Evolutionary conservation across 163 green algal genomes (phyloP), one percentile per base, ranked within the genome.

Genomic region (Scenedesmus sp.): DNA sequence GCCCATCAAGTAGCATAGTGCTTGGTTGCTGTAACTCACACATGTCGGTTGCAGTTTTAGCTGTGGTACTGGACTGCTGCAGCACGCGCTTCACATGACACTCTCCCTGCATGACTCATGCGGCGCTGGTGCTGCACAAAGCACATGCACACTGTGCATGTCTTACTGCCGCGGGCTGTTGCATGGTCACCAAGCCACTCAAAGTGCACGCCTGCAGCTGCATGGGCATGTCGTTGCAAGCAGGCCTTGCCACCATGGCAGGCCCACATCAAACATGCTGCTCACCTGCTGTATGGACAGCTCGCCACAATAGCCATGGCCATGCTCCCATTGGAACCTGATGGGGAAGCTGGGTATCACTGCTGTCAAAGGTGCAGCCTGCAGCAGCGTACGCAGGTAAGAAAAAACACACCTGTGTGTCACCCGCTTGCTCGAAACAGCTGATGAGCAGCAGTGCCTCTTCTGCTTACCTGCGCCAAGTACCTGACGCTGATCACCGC

Each of bases 221-320:
- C n/a, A n/a, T n/a, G n/a, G n/a, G n/a, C n/a, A n/a, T n/a, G n/a
- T 10, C 24, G 65, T 7, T 70, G 22, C 2, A 7, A 70, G 30
- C 20, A n/a, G 12, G 56, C 9, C 20, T 33, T 70, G 20, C 30
- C 24, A 40, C 5, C 22, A 76, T 40, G 18, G 22, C 59, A 35
- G 59, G 59, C 59, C 7, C 59, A 35, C 59, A 72, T 6, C 59
- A 72, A 30, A 7, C 30, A 76, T 76, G 61, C 24, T 37, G 61
- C 24, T 4, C 30, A 76, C 79, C n/a, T 49, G 49, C 79, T 85
- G 79, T n/a, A 85, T 40, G 24, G 20, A 85, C 44, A 56, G 37
- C 79, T 85, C 79, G 16, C 79, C 79, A 33, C 79, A 85, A 26
- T 85, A 85, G 40, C 79, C 79, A 61, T 85, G 43, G 24, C 49